phyloP scores from a whole-genome alignment of 371 early-diverging fungal genomes.

The Rhizomucor miehei region DNA sequence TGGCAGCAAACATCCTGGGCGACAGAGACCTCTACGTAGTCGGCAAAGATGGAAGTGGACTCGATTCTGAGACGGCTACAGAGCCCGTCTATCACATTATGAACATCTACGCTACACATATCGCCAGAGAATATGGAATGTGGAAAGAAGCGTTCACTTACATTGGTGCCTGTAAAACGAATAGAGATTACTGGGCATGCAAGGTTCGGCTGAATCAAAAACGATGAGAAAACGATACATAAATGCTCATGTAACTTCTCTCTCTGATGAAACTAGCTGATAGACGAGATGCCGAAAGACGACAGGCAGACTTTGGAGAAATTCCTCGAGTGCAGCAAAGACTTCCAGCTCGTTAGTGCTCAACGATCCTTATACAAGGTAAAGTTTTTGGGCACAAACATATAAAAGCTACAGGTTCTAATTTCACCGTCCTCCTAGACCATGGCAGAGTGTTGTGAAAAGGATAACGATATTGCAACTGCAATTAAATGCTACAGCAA shows the following conservation, averaged over 20 bases:
- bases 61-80: neutral
- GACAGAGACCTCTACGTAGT: neutral
- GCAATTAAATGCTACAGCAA: constrained; percentile 24
- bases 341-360: neutral
- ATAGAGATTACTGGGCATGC: constrained; percentile 27
- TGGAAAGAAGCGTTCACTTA: constrained; percentile 33
- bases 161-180: constrained; percentile 18
- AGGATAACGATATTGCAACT: constrained; percentile 2
- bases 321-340: constrained; percentile 1
- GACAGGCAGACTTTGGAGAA: neutral
- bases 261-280: no score
- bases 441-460: constrained; percentile 19
- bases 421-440: no score
- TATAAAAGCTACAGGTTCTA: no score
- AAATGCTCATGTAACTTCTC: no score
- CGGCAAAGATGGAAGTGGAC: neutral
- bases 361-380: constrained; percentile 8
- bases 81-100: constrained; percentile 29
- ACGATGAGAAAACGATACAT: no score
- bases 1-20: constrained; percentile 9
- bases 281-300: no score
- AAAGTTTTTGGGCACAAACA: no score
- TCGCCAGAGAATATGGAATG: constrained; percentile 20
- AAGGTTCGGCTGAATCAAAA: constrained; percentile 5
- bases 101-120: constrained; percentile 16